A percentile compares a stretch with the other conserved stretches of the same genome.
phyloP scores from a whole-genome alignment of 345 rosid species.

The Viola odorata region DNA sequence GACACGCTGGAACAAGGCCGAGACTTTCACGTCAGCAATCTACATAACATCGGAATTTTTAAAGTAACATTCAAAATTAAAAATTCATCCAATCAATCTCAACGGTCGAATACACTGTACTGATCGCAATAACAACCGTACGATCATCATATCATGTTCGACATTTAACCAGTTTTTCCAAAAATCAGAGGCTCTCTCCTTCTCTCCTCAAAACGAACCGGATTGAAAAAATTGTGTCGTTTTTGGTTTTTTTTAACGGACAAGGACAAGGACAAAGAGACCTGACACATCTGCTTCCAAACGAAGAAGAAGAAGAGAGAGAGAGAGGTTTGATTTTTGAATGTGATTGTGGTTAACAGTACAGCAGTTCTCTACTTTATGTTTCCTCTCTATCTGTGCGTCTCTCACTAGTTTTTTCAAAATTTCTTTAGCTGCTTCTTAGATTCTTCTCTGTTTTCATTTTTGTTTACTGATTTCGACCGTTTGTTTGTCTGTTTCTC shows the following conservation, averaged over 20 bases:
- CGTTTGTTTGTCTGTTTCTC: slow-evolving; percentile 20
- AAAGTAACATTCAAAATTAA: slow-evolving; percentile 17
- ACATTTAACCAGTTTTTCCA: slow-evolving; percentile 14
- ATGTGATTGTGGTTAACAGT: slow-evolving; percentile 19
- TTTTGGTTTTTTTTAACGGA: too few relatives aligned
- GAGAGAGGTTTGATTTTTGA: slow-evolving; percentile 37
- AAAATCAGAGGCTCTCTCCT: background rate
- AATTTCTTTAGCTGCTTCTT: slow-evolving; percentile 5
- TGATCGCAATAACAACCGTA: slow-evolving; percentile 29
- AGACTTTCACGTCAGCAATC: slow-evolving; percentile 19
- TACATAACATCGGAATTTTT: background rate
- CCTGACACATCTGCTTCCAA: slow-evolving; percentile 44
- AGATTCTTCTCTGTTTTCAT: background rate
- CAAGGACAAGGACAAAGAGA: slow-evolving; percentile 22
- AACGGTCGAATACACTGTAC: slow-evolving; percentile 38
- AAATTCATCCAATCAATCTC: slow-evolving; percentile 29
- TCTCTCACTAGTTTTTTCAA: slow-evolving; percentile 12
- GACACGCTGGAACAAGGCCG: slow-evolving; percentile 23
- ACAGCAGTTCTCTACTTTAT: background rate
- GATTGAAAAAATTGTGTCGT: too few relatives aligned
- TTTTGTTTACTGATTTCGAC: slow-evolving; percentile 20
- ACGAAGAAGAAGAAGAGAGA: slow-evolving; percentile 14
- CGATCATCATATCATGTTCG: slow-evolving; percentile 19
- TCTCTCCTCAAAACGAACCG: background rate
- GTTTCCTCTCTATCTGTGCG: slow-evolving; percentile 6